phyloP scores from a whole-genome alignment of 208 protist genomes.

The Acanthamoeba rhysodes region DNA sequence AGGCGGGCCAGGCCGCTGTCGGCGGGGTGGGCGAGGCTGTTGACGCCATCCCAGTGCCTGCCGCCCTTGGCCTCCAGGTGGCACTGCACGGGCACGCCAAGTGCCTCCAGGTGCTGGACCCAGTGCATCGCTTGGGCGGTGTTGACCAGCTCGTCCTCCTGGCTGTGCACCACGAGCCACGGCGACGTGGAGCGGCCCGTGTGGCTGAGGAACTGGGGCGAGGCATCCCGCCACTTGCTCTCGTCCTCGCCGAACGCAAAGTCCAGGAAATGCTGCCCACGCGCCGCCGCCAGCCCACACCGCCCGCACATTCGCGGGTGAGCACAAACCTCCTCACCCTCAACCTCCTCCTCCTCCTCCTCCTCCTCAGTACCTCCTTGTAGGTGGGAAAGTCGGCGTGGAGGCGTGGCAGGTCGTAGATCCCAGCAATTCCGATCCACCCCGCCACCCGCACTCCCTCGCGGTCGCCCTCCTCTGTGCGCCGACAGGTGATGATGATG shows the following conservation, averaged over 20 bases:
- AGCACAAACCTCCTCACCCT: too few relatives aligned
- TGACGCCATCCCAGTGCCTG: constrained; percentile 17
- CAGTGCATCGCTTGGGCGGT: neutral
- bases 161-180: constrained; percentile 41
- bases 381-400: constrained; percentile 40
- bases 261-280: neutral
- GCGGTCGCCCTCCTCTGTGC: neutral
- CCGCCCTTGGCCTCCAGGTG: neutral
- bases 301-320: neutral
- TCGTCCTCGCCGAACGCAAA: constrained; percentile 36
- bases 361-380: too few relatives aligned
- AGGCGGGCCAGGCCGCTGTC: neutral
- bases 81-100: neutral
- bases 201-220: constrained; percentile 8
- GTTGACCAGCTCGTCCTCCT: constrained; percentile 33
- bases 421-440: constrained; percentile 29
- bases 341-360: too few relatives aligned
- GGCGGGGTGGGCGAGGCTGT: neutral
- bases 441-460: neutral
- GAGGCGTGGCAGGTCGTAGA: constrained; percentile 51
- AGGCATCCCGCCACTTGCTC: constrained; percentile 27
- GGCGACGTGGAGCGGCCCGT: neutral
- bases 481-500: neutral
- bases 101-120: neutral
- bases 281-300: neutral